Evolutionary conservation across 148 eudicot species (phyloP), one percentile per base, ranked within the genome.

Genomic region (Tetragonia tetragonoides): DNA sequence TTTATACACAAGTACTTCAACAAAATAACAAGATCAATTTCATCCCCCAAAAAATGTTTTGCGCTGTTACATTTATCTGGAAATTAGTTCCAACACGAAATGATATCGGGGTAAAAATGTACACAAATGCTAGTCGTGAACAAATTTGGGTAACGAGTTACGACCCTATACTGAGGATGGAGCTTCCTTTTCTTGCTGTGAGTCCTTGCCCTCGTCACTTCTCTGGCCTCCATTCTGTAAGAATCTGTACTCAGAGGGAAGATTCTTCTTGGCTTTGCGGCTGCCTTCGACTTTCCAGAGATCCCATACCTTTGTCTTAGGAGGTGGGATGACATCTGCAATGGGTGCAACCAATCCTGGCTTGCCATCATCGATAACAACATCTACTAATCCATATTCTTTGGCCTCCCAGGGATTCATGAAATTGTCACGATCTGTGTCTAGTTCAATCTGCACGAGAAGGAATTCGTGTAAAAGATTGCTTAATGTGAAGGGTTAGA

Each of bases 331-430:
- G 16, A 84, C 38, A 42, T 93, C 98, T 78, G 81, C 93, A 67
- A 77, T 78, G 38, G 98, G 99, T 53, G 99, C 98, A 74, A 95
- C 81, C 78, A 95, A 78, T 66, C 98, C 99, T 23, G 98, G 99
- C 84, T 93, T 95, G 74, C 99, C 99, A 54, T 93, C 99, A 46
- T 95, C 98, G 37, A 95, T 91, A 56, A 95, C 92, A 53, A 53
- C 88, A 77, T 95, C 99, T 24, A 95, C 85, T 72, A 95, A 80
- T 74, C 98, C 99, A 47, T 95, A 95, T 16, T 88, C 97, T 78
- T 87, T 90, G 66, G 99, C 97, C 75, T 93, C 99, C 98, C 98
- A 95, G 39, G 99, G 84, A 67, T 83, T 88, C 97, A 95, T 87
- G 84, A 89, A 95, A 70, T 86, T 86, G 68, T 91, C 98, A 60